Conservation (phyloP, 2,329 filamentous ascomycete genomes). For the Blumeria hordei region DNA sequence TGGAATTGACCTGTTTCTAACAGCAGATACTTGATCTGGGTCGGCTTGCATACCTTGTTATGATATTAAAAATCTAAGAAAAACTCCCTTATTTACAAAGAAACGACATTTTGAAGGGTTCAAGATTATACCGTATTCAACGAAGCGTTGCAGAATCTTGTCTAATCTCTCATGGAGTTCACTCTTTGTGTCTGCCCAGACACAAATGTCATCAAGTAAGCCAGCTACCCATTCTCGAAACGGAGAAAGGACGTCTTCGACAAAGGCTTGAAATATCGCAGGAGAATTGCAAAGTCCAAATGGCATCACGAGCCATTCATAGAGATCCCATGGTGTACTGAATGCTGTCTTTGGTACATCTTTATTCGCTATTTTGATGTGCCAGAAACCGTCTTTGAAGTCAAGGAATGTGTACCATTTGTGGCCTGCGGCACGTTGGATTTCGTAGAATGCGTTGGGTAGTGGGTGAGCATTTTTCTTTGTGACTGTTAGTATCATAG, state of each 20-base stretch:
- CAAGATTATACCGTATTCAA: not conserved
- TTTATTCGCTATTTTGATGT: not conserved
- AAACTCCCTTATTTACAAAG: not conserved
- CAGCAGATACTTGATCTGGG: not conserved
- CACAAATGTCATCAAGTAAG: not conserved
- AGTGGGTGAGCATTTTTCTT: not conserved
- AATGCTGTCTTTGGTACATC: not conserved
- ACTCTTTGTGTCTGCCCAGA: not conserved
- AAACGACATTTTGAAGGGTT: not conserved
- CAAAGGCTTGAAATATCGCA: conserved; percentile 1
- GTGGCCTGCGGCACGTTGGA: not conserved
- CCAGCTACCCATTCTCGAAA: not conserved
- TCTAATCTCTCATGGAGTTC: not conserved
- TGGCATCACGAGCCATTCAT: conserved; percentile 2
- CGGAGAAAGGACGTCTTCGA: not conserved
- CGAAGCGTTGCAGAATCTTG: not conserved
- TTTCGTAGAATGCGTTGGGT: not conserved
- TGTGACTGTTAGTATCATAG: too few species aligned
- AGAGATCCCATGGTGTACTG: not conserved
- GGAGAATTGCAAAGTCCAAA: conserved; percentile 2
- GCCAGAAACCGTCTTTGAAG: not conserved
- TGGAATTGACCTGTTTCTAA: not conserved
- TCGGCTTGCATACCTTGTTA: not conserved
- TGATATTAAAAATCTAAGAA: not conserved
- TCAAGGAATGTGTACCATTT: not conserved